These are phyloP conservation scores for Casuarina glauca DNA, from an alignment of 306 rosid genomes.

Conservation along the genomic window DNA sequence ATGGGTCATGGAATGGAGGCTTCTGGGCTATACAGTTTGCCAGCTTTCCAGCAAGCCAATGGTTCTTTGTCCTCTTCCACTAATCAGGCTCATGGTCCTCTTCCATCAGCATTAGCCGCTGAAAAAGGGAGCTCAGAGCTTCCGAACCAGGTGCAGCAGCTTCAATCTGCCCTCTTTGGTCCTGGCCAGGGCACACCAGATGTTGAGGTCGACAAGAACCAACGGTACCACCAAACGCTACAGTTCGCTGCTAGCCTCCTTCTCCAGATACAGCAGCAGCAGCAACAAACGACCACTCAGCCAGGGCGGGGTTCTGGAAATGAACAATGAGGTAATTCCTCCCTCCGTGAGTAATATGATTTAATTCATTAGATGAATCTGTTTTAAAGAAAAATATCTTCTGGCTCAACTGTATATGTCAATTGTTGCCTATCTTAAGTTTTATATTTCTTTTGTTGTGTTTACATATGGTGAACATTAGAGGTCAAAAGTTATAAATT, in stretches of 20 bases:
- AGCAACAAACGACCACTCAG: constrained; percentile 53
- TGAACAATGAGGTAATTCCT: constrained; percentile 75
- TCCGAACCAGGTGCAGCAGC: constrained; percentile 63
- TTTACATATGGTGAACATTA: constrained; percentile 18
- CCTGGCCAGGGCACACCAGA: constrained; percentile 65
- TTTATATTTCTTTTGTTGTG: constrained; percentile 4
- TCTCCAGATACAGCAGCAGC: constrained; percentile 86
- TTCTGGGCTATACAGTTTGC: constrained; percentile 57
- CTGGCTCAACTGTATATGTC: constrained; percentile 8
- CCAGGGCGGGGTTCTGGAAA: constrained; percentile 69
- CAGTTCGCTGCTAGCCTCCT: constrained; percentile 98
- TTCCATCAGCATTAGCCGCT: constrained; percentile 51
- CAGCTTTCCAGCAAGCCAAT: constrained; percentile 56
- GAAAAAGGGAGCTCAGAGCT: constrained; percentile 61
- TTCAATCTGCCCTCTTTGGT: constrained; percentile 59
- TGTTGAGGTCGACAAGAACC: constrained; percentile 87
- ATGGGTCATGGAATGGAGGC: constrained; percentile 57
- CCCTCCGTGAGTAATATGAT: constrained; percentile 13
- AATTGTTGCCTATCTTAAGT: constrained; percentile 13
- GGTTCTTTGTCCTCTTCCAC: constrained; percentile 42
- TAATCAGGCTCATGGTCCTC: constrained; percentile 54
- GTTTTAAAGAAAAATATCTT: constrained; percentile 18
- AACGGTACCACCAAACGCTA: constrained; percentile 76
- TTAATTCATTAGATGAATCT: constrained; percentile 10
- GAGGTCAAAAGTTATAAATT: not conserved